Conservation (phyloP, 2,329 filamentous ascomycete genomes). For the Macrophomina phaseolina region DNA sequence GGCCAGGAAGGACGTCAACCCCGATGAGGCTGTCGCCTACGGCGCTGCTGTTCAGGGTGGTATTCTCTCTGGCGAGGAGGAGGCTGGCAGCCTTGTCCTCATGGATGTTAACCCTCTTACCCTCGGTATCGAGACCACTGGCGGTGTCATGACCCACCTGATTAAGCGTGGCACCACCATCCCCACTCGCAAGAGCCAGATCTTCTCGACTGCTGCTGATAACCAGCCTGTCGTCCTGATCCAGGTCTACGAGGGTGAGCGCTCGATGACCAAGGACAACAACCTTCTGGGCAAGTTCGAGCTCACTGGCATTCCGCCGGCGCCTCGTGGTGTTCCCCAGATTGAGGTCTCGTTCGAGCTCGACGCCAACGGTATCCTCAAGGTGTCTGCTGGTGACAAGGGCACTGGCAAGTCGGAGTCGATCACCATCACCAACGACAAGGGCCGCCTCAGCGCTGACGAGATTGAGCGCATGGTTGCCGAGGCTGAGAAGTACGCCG, state of each 20-base stretch:
- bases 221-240: constrained; percentile 96
- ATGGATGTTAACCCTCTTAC: constrained; percentile 98
- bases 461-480: constrained; percentile 99
- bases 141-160: constrained; percentile 96
- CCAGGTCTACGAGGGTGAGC: constrained; percentile 94
- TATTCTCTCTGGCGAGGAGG: constrained; percentile 88
- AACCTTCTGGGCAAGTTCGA: constrained; percentile 98
- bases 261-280: constrained; percentile 94
- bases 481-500: constrained; percentile 97
- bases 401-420: constrained; percentile 96
- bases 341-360: constrained; percentile 98
- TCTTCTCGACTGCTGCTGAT: constrained; percentile 95
- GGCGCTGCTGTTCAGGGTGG: constrained; percentile 97
- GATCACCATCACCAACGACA: constrained; percentile 99
- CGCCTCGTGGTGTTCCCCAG: constrained; percentile 94
- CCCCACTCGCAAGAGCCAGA: constrained; percentile 95
- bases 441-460: constrained; percentile 93
- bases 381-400: constrained; percentile 96
- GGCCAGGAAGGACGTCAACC: constrained; percentile 99
- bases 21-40: constrained; percentile 97
- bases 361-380: constrained; percentile 97
- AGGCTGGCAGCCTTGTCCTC: constrained; percentile 80
- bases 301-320: constrained; percentile 92
- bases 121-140: constrained; percentile 96
- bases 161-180: constrained; percentile 95